Evolutionary conservation across 768 basidiomycete species (phyloP), one percentile per base, ranked within the genome.

Genomic region (Mycena sanguinolenta): DNA sequence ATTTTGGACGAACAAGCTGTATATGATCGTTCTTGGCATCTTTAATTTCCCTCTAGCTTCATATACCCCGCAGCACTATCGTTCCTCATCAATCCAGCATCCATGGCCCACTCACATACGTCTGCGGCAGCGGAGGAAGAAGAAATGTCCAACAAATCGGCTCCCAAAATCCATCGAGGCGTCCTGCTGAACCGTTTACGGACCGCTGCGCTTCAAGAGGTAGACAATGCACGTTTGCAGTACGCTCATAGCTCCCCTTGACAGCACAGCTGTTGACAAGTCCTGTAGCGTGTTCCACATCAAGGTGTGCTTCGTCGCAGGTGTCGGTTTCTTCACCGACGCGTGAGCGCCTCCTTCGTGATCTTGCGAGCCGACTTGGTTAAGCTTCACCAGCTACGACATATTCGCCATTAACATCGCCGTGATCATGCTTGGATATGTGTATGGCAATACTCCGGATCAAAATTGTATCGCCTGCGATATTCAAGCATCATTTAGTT

Each of bases 381-480:
- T 21, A 4, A 46, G 4, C 10, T 16, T 46, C 19, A 12, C 21
- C 64, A 89, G 88, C 71, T 94, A 94, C 75, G 95, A 95, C 71
- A 92, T 96, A 70, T 97, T 96, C 75, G 93, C 94, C 13, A 97
- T 97, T 81, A 95, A 91, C 80, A 93, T 96, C 52, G 94, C 90
- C 1, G 89, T 92, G 0, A 84, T 85, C 0, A 96, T 96, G 94
- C 82, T 97, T 68, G 94, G 91, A 36, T 93, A 91, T 76, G 90
- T 96, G 65, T 96, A 96, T 60, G 89, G 89, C 57, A 63, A 78
- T 50, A 42, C 25, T 0, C 39, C 52, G 28, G 54, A 64, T 10
- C 32, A 27, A 23, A 38, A 63, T 23, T 63, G 61, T 63, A 39
- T 2, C 10, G 44, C 44, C n/a, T 46, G 44, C 44, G 16, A 46